Conservation (phyloP, 2,329 filamentous ascomycete genomes). For the Waltergamsia citrina region DNA sequence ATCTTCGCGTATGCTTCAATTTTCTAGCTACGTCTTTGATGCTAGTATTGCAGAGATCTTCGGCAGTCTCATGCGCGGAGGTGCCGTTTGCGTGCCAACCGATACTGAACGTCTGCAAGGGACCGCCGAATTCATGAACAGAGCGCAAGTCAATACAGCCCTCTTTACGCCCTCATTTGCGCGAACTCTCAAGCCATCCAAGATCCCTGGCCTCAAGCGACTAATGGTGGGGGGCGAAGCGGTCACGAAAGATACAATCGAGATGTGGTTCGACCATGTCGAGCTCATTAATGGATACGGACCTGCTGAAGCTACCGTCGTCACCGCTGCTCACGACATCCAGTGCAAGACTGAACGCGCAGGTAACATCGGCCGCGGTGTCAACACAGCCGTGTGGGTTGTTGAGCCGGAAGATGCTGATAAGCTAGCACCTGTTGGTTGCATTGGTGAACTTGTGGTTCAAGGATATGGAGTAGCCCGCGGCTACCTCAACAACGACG, state of each 20-base stretch:
- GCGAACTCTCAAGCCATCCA: slow-evolving; percentile 7
- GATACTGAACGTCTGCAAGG: background rate
- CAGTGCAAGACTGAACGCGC: background rate
- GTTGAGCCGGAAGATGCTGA: background rate
- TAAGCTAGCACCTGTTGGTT: slow-evolving; percentile 1
- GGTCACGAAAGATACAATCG: slow-evolving; percentile 1
- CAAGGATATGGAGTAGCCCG: background rate
- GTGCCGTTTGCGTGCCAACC: slow-evolving; percentile 23
- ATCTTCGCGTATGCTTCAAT: background rate
- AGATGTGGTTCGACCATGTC: slow-evolving; percentile 4
- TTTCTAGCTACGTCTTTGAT: slow-evolving; percentile 22
- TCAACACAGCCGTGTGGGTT: background rate
- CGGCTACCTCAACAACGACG: slow-evolving; percentile 8
- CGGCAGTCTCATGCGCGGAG: slow-evolving; percentile 24
- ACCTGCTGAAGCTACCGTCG: slow-evolving; percentile 27
- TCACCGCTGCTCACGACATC: background rate
- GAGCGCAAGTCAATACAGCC: slow-evolving; percentile 1
- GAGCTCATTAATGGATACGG: slow-evolving; percentile 27
- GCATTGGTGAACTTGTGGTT: slow-evolving; percentile 1
- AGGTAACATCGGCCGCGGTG: background rate
- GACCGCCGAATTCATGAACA: background rate
- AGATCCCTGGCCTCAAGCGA: slow-evolving; percentile 6
- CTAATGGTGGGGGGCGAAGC: slow-evolving; percentile 9
- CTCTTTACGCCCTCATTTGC: slow-evolving; percentile 10
- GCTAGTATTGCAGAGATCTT: slow-evolving; percentile 25